Base-by-base conservation (phyloP, 768 basidiomycete genomes). In the Lentinula raphanica region DNA sequence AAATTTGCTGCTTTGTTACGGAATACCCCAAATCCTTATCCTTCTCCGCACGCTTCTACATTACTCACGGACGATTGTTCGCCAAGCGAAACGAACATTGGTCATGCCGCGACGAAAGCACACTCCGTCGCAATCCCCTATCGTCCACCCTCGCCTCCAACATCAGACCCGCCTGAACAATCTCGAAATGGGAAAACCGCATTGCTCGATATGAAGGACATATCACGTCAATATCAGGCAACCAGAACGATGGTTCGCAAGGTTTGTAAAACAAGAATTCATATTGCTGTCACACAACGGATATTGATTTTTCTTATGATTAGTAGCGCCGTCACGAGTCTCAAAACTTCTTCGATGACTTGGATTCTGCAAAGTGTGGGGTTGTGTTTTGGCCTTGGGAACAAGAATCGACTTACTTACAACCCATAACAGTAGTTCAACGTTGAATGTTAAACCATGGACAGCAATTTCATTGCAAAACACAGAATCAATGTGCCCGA, bases 71-170 rank as follows among this genome's bases (percentile, higher is more conserved):
- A 8, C 19, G 25, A 29, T 6, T 28, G 27, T 29, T 28, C 32
- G 13, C n/a, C n/a, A n/a, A n/a, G n/a, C n/a, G 32, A 13, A 35
- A 35, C 6, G 13, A 35, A 0, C 8, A 7, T 6, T 13, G 32
- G 13, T 35, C 32, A 35, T 13, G 6, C 19, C 39, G 23, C 21
- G 12, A 25, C 45, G 5, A 48, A 48, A 2, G 15, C n/a, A 3
- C 9, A 48, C 8, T 23, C 11, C 21, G 4, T 5, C 3, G 19
- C 12, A 23, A 21, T 13, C 23, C 42, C 23, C 31, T 50, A 50
- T 50, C 32, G 28, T 35, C 49, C 49, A 19, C 49, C 29, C n/a
- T 50, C 49, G 32, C 49, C 49, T 36, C 49, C 49, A 25, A 50
- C 49, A 5, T 50, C 49, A 28, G 49, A 35, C 36, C 49, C 32